Base-by-base conservation (phyloP, 306 rosid genomes). In the Inga laurina region DNA sequence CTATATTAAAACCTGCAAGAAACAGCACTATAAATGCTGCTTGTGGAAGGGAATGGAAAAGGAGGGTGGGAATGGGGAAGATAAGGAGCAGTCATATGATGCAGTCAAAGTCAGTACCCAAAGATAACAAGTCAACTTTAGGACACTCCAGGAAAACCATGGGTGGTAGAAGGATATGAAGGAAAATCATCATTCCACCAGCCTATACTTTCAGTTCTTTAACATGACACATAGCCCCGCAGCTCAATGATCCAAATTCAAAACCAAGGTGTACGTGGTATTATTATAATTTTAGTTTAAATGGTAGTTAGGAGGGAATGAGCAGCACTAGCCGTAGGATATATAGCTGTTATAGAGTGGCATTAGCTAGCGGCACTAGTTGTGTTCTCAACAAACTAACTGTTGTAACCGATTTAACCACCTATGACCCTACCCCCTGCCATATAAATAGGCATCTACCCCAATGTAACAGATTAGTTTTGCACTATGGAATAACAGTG, bases 101-200 rank as follows among this genome's bases (percentile, higher is more conserved):
- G 82, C 79, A 34, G 78, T 45, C 61, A 45, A 71, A 83, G 27
- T 39, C 69, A 54, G 70, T 18, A 54, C 64, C 49, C 39, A 76
- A 80, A 19, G 22, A 34, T 74, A 79, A 79, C 72, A 32, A 57
- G 80, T 66, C 15, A 79, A 41, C 83, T 74, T 35, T 44, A 73
- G 44, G 45, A 67, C 65, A 56, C 54, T 45, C 75, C 72, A 74
- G 34, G 54, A 65, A 21, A 8, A 15, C 51, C 30, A 52, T 52
- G 66, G 27, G 16, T 22, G n/a, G 73, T 39, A 21, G 30, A 22
- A 15, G 37, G 61, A 30, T 12, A 41, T 22, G 19, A 75, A 65
- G 24, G 57, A 56, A 66, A 75, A 39, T 44, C 16, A 6, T 16
- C 56, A 5, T 66, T 51, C 11, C 43, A 82, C 57, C 80, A 75